Evolutionary conservation across 2,329 filamentous ascomycete species (phyloP), one percentile per base, ranked within the genome.

Genomic region (Botrytis hyacinthi): DNA sequence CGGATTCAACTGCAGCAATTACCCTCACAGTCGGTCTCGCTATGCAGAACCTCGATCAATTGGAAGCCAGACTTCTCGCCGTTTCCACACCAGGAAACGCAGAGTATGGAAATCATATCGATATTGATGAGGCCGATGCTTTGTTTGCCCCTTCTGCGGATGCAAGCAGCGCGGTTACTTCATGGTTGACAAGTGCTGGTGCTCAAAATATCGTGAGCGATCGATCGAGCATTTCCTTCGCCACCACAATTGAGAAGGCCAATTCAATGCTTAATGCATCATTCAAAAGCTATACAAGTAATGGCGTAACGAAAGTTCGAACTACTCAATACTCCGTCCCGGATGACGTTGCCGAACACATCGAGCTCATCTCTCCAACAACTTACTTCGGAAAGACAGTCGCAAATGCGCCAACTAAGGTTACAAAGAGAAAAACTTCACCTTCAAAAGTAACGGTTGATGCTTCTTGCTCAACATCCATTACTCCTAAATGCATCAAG

Each of bases 51-150:
- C 77, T 86, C 42, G 81, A 86, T 70, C 81, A 81, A 72, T 83
- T 82, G 32, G 84, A 85, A 73, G 81, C 82, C 54, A 82, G 83
- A 65, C 78, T 86, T 32, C 35, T 66, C 57, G 61, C 75, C 81
- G 83, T 87, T 40, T 87, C 86, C 7, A 84, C 87, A 70, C 87
- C 88, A 10, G 83, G 82, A 16, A 85, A 88, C 78, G 75, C 80
- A 59, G 84, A 85, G 59, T 89, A 89, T 75, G 87, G 88, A 70
- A 80, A 86, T 73, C 86, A 89, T 78, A 81, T 89, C 72, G 85
- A 83, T 66, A 81, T 82, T 8, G 81, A 84, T 12, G 84, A 88
- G 74, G 85, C 90, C 26, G 83, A 86, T 63, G 82, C 85, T 70
- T 82, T 89, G n/a, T 82, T 89, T 66, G 83, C 83, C 73, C 88